Conservation (phyloP, 495 filamentous ascomycete species). For the Podospora pseudoanserina region DNA sequence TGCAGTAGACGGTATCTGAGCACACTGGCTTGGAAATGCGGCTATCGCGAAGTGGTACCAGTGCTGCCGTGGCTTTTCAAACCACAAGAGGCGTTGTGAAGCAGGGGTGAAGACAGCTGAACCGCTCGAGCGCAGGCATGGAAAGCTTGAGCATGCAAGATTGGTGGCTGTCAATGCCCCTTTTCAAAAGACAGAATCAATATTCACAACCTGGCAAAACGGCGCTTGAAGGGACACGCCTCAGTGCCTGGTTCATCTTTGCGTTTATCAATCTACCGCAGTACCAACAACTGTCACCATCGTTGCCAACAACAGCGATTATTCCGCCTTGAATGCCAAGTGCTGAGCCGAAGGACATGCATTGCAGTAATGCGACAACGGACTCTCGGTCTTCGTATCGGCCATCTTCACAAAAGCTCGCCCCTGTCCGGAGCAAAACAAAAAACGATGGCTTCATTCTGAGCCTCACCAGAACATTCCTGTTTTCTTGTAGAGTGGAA, state of each 20-base stretch:
- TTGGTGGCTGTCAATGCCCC: conserved; percentile 2
- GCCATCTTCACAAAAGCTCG: not conserved
- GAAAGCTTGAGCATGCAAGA: not conserved
- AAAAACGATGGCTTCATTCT: not conserved
- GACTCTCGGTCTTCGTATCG: not conserved
- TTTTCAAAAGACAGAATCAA: not conserved
- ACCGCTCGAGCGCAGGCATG: not conserved
- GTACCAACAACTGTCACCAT: not conserved
- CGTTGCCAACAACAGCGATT: not conserved
- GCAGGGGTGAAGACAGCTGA: conserved; percentile 1
- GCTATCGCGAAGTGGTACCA: not conserved
- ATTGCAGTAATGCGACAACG: not conserved
- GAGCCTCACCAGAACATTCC: not conserved
- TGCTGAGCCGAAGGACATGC: not conserved
- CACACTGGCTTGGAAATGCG: not conserved
- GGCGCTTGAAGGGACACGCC: not conserved
- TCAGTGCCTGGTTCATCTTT: not conserved
- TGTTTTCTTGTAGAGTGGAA: not conserved
- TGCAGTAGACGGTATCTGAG: not conserved
- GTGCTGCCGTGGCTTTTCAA: not conserved
- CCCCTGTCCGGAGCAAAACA: not conserved
- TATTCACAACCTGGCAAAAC: not conserved
- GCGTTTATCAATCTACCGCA: too few species aligned
- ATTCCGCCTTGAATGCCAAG: not conserved
- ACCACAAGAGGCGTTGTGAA: not conserved